Base-by-base conservation (phyloP, 441 rosid species). In the Adansonia madagascariensis region DNA sequence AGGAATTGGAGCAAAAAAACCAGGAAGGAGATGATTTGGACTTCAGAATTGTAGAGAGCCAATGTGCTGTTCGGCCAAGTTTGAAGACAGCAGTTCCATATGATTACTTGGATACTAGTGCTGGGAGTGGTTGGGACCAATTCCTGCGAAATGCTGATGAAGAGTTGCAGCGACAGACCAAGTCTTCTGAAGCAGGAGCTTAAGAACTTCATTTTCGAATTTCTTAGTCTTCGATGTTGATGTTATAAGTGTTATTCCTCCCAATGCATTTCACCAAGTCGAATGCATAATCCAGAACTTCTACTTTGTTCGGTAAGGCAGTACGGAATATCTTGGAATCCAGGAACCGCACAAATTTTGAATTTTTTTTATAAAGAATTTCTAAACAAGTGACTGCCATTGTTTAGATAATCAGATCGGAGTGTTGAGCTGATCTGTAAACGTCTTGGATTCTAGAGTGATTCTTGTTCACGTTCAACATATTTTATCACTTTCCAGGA, bases 41-140 rank as follows among this genome's bases (percentile, higher is more conserved):
- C 50, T 77, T 92, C 46, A 88, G 95, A 86, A 82, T 89, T 71
- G 89, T 88, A 49, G 95, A 89, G 82, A 88, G 90, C 77, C 87
- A 79, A 71, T 88, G 89, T 2, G 84, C 85, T 0, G 92, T 92
- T 41, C 80, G 89, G 61, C 96, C 95, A 1, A 91, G 98, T 52
- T 79, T 92, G 82, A 92, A 91, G 80, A 92, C 94, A 0, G 94
- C 94, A 4, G 92, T 88, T 78, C 97, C 94, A 8, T 92, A 84
- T 55, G 92, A 94, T 83, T 91, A 91, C 81, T 55, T 91, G 84
- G 95, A 94, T 56, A 84, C 85, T 0, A 81, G 89, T 39, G 83
- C 89, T 6, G 93, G 96, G 68, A 91, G 97, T 73, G 93, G 95
- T 10, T 94, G 97, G 96, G 97, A 91, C 73, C 89, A 88, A 79